Evolutionary conservation across 2,329 filamentous ascomycete genomes (phyloP).

Genomic region (Alternaria alternata): DNA sequence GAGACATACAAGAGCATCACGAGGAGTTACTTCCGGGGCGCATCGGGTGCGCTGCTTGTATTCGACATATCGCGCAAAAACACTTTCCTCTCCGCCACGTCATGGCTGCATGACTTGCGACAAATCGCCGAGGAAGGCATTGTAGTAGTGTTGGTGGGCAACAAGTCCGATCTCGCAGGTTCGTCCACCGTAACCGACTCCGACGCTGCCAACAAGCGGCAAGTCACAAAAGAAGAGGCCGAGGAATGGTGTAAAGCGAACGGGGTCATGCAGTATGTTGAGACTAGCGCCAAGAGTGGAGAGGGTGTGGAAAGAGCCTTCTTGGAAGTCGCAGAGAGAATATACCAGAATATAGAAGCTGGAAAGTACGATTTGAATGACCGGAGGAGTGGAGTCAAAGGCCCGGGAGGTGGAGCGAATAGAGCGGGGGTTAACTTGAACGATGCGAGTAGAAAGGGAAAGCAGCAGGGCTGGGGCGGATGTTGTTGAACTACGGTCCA

Average conservation of each 20-base stretch:
- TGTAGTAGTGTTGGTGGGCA: constrained; percentile 92
- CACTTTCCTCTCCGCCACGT: constrained; percentile 87
- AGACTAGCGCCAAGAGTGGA: constrained; percentile 95
- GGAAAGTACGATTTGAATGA: constrained; percentile 96
- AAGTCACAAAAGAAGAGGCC: constrained; percentile 84
- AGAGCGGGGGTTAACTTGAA: constrained; percentile 55
- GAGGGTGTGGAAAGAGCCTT: constrained; percentile 95
- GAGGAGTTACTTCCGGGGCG: constrained; percentile 89
- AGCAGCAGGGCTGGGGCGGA: constrained; percentile 44
- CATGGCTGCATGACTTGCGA: constrained; percentile 92
- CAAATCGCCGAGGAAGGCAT: constrained; percentile 97
- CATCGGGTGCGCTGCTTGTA: constrained; percentile 80
- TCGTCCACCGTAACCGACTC: constrained; percentile 49
- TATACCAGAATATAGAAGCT: constrained; percentile 95
- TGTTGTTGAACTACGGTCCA: constrained; percentile 35
- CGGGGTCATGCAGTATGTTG: constrained; percentile 90
- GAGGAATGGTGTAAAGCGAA: constrained; percentile 88
- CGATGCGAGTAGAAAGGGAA: constrained; percentile 48
- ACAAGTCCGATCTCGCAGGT: constrained; percentile 84
- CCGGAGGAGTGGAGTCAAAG: constrained; percentile 89
- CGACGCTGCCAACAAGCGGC: constrained; percentile 68
- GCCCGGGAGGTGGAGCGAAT: constrained; percentile 59
- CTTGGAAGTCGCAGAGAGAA: constrained; percentile 89
- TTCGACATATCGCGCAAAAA: constrained; percentile 89
- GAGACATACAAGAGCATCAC: constrained; percentile 98